These are phyloP conservation scores for Tardiomyces digboiensis DNA, from an alignment of 1,139 yeast species.

Conservation along the genomic window DNA sequence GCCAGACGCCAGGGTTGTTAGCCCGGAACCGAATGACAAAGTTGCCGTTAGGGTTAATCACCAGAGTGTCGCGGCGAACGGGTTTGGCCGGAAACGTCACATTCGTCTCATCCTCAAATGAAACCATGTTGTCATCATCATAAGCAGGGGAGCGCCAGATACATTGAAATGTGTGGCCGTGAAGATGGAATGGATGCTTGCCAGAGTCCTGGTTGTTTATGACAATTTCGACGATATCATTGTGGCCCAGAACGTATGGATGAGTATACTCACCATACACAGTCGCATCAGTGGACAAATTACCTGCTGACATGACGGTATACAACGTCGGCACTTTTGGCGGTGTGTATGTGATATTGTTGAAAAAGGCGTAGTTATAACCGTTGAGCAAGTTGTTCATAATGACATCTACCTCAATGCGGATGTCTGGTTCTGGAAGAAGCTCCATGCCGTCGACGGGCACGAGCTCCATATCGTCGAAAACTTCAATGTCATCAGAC, in stretches of 20 bases:
- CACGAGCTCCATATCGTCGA: constrained; percentile 33
- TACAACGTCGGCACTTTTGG: constrained; percentile 80
- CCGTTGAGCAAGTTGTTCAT: constrained; percentile 82
- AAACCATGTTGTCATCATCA: constrained; percentile 42
- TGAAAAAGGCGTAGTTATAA: constrained; percentile 84
- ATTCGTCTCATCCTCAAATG: constrained; percentile 32
- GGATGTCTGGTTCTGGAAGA: constrained; percentile 56
- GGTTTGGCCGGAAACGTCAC: constrained; percentile 33
- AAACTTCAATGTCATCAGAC: constrained; percentile 25
- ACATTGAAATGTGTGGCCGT: constrained; percentile 79
- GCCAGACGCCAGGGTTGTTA: constrained; percentile 73
- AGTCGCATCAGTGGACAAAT: constrained; percentile 43
- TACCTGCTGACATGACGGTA: constrained; percentile 62
- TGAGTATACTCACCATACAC: constrained; percentile 80
- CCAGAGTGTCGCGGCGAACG: constrained; percentile 55
- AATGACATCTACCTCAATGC: constrained; percentile 51
- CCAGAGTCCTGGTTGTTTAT: constrained; percentile 75
- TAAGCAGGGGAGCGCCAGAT: constrained; percentile 26
- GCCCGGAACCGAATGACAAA: constrained; percentile 51
- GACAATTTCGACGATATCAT: constrained; percentile 55
- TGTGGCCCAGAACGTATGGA: constrained; percentile 57
- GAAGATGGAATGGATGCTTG: constrained; percentile 87
- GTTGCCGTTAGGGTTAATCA: constrained; percentile 54
- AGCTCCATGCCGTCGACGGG: constrained; percentile 47
- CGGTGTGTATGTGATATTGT: constrained; percentile 61